phyloP scores from a whole-genome alignment of 164 flowering plant genomes.

The Tinospora cordifolia region DNA sequence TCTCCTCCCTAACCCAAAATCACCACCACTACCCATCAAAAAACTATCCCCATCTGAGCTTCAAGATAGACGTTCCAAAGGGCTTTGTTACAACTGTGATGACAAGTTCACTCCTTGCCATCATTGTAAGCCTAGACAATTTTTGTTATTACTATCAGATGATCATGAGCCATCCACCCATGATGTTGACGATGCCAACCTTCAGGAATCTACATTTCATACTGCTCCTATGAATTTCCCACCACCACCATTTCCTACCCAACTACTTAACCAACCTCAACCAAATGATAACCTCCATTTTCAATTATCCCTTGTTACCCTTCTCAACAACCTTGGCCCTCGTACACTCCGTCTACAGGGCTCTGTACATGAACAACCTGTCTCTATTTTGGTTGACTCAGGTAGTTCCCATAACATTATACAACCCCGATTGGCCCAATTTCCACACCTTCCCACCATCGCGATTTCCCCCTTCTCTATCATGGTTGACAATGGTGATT shows the following conservation, averaged over 20 bases:
- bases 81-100: conserved; percentile 3
- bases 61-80: neutral
- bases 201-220: too few species aligned
- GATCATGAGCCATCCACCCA: too few species aligned
- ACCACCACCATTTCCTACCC: too few species aligned
- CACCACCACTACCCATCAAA: neutral
- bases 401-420: neutral
- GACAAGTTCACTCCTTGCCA: neutral
- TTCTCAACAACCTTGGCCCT: too few species aligned
- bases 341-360: too few species aligned
- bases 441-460: neutral
- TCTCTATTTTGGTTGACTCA: neutral
- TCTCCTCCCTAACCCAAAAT: too few species aligned
- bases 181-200: too few species aligned
- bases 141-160: neutral
- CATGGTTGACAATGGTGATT: neutral
- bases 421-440: neutral
- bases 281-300: too few species aligned
- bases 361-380: too few species aligned
- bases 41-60: neutral
- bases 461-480: neutral
- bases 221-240: too few species aligned
- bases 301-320: too few species aligned
- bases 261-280: too few species aligned
- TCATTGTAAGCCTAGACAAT: neutral